Conservation (phyloP, 2,329 filamentous ascomycete species). For the Cryphonectria nitschkei region DNA sequence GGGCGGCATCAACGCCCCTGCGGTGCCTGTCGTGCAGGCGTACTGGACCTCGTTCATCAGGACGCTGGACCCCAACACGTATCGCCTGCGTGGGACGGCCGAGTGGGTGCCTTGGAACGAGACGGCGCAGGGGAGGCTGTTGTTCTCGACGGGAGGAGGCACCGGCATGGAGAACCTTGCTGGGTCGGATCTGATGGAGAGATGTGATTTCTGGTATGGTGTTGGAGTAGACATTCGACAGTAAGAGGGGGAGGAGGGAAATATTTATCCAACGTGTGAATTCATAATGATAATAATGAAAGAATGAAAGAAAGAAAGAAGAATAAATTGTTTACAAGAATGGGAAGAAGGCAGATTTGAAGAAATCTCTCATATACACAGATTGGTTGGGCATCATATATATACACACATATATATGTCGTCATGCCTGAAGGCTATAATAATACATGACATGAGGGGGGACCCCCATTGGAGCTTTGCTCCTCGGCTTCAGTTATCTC, state of each 20-base stretch:
- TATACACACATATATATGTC: not conserved
- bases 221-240: slow-evolving; percentile 24
- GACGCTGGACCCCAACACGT: slow-evolving; percentile 65
- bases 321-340: too few relatives aligned
- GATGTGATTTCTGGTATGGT: slow-evolving; percentile 29
- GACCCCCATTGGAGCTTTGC: not conserved
- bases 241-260: not conserved
- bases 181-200: slow-evolving; percentile 25
- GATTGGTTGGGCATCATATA: not conserved
- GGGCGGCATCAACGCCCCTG: slow-evolving; percentile 55
- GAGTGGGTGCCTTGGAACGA: slow-evolving; percentile 54
- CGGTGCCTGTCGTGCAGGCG: slow-evolving; percentile 64
- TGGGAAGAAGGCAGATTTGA: too few relatives aligned
- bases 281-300: not conserved
- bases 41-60: slow-evolving; percentile 79
- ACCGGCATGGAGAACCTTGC: slow-evolving; percentile 33
- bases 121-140: slow-evolving; percentile 41
- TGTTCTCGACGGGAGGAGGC: slow-evolving; percentile 43
- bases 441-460: not conserved
- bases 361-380: too few relatives aligned
- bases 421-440: not conserved
- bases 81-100: slow-evolving; percentile 49
- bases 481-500: too few relatives aligned
- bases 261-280: not conserved
- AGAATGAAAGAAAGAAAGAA: too few relatives aligned